Percentiles rank a stretch among this genome's conserved stretches.
Conservation (phyloP, 2,329 filamentous ascomycete genomes). For the Monosporascus sp. region DNA sequence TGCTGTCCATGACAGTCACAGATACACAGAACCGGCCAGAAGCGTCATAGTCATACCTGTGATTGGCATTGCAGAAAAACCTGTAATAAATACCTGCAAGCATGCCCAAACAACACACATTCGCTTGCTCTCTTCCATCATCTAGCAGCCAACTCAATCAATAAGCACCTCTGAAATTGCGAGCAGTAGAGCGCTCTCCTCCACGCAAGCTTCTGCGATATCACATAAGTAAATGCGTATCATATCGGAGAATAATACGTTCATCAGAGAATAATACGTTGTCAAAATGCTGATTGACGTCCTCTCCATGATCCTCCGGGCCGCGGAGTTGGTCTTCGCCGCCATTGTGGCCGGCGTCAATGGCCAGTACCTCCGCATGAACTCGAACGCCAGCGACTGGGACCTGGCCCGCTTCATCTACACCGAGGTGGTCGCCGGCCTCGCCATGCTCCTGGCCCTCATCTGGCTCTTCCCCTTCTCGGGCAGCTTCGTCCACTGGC, state of each 20-base stretch:
- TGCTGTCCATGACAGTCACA: too few relatives aligned
- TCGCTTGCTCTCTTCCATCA: background rate
- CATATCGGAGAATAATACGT: background rate
- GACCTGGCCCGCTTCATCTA: conserved; percentile 66
- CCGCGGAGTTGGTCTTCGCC: conserved; percentile 63
- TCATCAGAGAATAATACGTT: background rate
- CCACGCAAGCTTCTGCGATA: background rate
- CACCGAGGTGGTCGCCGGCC: conserved; percentile 62
- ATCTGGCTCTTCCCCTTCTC: conserved; percentile 70
- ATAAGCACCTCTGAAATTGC: too few relatives aligned
- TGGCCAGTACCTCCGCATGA: conserved; percentile 56
- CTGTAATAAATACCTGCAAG: background rate
- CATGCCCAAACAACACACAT: background rate
- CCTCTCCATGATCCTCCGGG: conserved; percentile 51
- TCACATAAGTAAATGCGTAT: background rate
- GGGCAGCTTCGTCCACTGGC: conserved; percentile 63
- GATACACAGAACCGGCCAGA: background rate
- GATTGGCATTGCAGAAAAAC: background rate
- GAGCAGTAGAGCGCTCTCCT: background rate
- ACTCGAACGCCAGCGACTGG: conserved; percentile 42
- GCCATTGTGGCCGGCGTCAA: conserved; percentile 66
- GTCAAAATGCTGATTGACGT: conserved; percentile 47
- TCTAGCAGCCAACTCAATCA: too few relatives aligned
- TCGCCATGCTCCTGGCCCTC: conserved; percentile 64
- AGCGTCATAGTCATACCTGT: background rate